phyloP scores from a whole-genome alignment of 805 yeast species.

The Zygoascus ofunaensis region DNA sequence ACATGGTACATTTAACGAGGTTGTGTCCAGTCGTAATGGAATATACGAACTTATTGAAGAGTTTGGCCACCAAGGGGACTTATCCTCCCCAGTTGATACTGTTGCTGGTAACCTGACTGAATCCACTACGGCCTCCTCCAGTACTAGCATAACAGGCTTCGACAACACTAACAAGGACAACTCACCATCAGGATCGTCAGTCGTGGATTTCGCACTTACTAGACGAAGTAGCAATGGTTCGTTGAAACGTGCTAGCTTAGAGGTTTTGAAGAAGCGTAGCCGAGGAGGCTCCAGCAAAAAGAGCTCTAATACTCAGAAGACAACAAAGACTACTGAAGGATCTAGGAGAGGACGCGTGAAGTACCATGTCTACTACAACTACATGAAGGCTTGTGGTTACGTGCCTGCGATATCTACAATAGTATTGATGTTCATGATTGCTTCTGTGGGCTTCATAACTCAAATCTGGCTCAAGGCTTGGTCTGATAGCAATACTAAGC shows the following conservation, averaged over 20 bases:
- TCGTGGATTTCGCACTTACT: constrained; percentile 2
- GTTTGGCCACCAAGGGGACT: constrained; percentile 11
- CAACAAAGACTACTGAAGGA: constrained; percentile 37
- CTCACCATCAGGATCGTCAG: constrained; percentile 1
- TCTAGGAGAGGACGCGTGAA: constrained; percentile 79
- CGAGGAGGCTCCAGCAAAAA: not conserved
- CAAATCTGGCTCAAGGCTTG: constrained; percentile 83
- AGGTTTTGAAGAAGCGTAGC: constrained; percentile 3
- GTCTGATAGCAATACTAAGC: constrained; percentile 67
- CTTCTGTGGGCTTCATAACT: constrained; percentile 49
- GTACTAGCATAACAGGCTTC: not conserved
- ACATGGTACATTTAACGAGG: constrained; percentile 51
- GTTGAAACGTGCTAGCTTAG: constrained; percentile 14
- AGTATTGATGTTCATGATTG: constrained; percentile 38
- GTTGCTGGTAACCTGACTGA: not conserved
- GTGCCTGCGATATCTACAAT: constrained; percentile 9
- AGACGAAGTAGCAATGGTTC: constrained; percentile 15
- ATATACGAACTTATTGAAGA: constrained; percentile 16
- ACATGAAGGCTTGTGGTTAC: constrained; percentile 71
- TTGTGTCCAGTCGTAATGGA: constrained; percentile 27
- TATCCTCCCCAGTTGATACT: not conserved
- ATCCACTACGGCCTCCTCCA: constrained; percentile 4
- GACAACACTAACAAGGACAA: constrained; percentile 3
- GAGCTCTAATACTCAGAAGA: constrained; percentile 5
- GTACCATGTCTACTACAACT: constrained; percentile 62